phyloP scores from a whole-genome alignment of 129 eudicot species.

The Lonicera japonica region DNA sequence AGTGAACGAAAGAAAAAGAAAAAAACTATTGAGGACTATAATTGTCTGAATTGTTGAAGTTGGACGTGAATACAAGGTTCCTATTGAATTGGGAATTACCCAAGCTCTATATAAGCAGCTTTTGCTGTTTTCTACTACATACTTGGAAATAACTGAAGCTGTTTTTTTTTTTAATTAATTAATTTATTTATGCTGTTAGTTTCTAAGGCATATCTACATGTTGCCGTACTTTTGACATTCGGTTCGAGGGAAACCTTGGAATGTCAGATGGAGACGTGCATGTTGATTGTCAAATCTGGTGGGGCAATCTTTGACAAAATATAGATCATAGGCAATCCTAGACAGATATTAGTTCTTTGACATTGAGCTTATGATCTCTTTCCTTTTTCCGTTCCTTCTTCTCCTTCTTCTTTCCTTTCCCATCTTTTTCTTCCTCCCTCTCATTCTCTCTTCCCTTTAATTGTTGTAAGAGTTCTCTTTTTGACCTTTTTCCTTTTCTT shows the following conservation, averaged over 20 bases:
- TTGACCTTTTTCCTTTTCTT: neutral
- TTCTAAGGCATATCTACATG: no score
- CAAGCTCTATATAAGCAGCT: neutral
- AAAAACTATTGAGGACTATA: neutral
- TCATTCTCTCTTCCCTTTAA: neutral
- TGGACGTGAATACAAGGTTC: neutral
- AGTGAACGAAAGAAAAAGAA: neutral
- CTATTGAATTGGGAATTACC: neutral
- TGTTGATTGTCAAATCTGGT: no score
- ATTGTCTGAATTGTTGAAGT: neutral
- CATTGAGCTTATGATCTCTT: no score
- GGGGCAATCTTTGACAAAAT: no score
- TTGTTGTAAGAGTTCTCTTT: neutral
- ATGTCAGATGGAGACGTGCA: no score
- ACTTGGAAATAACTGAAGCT: neutral
- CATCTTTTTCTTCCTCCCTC: neutral
- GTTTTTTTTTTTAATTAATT: no score
- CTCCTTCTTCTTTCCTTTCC: no score
- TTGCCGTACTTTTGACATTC: no score
- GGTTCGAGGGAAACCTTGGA: no score
- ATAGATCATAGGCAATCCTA: no score
- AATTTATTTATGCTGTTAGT: neutral
- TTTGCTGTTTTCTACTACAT: neutral
- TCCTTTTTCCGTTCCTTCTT: no score
- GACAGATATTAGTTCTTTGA: no score